Base-by-base conservation (phyloP, 2,329 filamentous ascomycete species). In the Beauveria sp. region DNA sequence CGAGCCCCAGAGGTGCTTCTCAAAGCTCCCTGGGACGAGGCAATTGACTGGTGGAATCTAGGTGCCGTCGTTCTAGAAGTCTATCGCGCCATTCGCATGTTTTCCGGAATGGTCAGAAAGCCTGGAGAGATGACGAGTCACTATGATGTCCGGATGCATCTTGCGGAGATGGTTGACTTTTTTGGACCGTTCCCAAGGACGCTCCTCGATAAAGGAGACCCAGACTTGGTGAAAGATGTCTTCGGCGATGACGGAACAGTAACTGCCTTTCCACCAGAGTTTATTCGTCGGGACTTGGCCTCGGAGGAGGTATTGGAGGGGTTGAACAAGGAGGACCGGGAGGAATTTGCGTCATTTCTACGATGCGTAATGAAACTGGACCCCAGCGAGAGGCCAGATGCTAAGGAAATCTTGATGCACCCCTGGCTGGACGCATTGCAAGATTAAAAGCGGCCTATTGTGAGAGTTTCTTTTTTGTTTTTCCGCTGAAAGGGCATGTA, bases 1-100 rank as follows among this genome's bases (percentile, higher is more conserved):
- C 65, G 66, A 12, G 62, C 68, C 3, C 68, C 68, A 0, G 68
- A 70, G 56, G 68, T 69, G 5, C 55, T 69, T 3, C 64, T 70
- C 5, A 62, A 64, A 6, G 66, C 66, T 12, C 60, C 62, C 3
- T 69, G 67, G 67, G 63, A 66, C 48, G 14, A 52, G 2, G 58
- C 51, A 1, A 57, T 62, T 2, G 66, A 69, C 52, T 65, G 64
- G 57, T 70, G 67, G 66, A 69, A 67, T 40, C 62, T 69, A 0
- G 66, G 69, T 12, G 51, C 63, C 4, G 60, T 69, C 2, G 42
- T 68, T 2, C 43, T 62, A 3, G 66, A 67, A n/a, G 43, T 65
- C 2, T 65, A 60, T 38, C 60, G 62, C n/a, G 61, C 65, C 9
- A 53, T 65, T 16, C 65, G 60, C 3, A 61, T 67, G 60, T 66